These are phyloP conservation scores for Cytospora piceae DNA, from an alignment of 2,329 filamentous ascomycete genomes.

Conservation along the genomic window DNA sequence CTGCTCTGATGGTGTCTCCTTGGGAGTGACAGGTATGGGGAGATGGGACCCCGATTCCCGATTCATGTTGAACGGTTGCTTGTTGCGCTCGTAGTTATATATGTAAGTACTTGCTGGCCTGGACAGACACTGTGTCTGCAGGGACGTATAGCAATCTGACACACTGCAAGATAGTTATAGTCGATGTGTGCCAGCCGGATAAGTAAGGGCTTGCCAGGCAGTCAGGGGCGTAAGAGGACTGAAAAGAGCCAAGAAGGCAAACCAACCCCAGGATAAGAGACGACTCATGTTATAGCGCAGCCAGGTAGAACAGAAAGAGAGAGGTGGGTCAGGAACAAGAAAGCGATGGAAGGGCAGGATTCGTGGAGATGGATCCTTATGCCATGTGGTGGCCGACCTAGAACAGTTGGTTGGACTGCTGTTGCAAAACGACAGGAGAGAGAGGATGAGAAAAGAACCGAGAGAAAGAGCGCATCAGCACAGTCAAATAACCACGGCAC, in stretches of 20 bases:
- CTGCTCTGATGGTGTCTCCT: constrained; percentile 25
- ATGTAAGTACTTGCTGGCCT: neutral
- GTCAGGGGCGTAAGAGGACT: constrained; percentile 13
- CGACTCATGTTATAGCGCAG: constrained; percentile 14
- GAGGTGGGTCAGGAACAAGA: neutral
- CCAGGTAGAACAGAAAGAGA: neutral
- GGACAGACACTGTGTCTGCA: neutral
- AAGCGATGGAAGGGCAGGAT: constrained; percentile 22
- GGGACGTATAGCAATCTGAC: neutral
- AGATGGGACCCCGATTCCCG: constrained; percentile 28
- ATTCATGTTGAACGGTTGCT: constrained; percentile 17
- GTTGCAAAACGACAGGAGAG: constrained; percentile 4
- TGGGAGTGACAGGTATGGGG: constrained; percentile 30
- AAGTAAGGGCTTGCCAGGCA: constrained; percentile 2
- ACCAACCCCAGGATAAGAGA: neutral
- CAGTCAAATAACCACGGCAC: constrained; percentile 1
- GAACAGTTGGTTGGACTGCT: neutral
- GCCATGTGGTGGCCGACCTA: constrained; percentile 2
- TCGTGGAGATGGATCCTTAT: constrained; percentile 20
- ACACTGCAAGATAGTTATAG: neutral
- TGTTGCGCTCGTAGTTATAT: neutral
- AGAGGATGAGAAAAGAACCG: neutral
- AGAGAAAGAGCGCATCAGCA: neutral
- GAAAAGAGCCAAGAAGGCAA: constrained; percentile 4
- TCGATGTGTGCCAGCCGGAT: neutral